Evolutionary conservation across 1,284 basidiomycete genomes (phyloP).

Genomic region (Apiotrichum mycotoxinovorans): DNA sequence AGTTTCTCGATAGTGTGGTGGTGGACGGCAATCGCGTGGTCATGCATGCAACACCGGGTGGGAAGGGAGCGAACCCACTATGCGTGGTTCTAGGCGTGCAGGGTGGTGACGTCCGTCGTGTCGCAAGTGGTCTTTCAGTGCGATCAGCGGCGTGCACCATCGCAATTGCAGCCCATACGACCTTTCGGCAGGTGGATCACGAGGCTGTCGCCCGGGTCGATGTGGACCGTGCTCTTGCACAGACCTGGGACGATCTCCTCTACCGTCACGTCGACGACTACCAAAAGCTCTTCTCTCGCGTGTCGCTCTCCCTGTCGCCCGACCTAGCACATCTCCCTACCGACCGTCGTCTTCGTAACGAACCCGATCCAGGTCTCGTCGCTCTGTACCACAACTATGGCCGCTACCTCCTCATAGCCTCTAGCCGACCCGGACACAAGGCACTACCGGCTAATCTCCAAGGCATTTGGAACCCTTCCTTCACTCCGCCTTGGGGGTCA

Average conservation of each 20-base stretch:
- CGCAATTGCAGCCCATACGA: neutral
- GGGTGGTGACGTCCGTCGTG: neutral
- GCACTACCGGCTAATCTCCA: slow-evolving; percentile 11
- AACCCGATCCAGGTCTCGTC: slow-evolving; percentile 2
- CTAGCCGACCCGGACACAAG: slow-evolving; percentile 3
- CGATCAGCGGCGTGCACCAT: neutral
- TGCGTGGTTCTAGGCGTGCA: neutral
- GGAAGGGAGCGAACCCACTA: neutral
- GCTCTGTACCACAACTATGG: slow-evolving; percentile 15
- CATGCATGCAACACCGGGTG: neutral
- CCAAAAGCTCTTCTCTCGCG: neutral
- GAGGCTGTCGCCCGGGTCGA: neutral
- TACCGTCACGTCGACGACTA: neutral
- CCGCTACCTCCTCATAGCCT: slow-evolving; percentile 13
- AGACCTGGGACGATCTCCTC: neutral
- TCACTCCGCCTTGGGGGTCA: slow-evolving; percentile 11
- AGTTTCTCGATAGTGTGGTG: neutral
- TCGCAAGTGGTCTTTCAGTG: neutral
- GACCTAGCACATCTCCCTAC: neutral
- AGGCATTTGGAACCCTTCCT: slow-evolving; percentile 16
- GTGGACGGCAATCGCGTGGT: neutral
- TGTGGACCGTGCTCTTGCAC: neutral
- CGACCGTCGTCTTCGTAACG: neutral
- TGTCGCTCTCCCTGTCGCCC: neutral
- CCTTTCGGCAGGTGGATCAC: neutral